These are phyloP conservation scores for Opeltia flavorubescens DNA, from an alignment of 495 filamentous ascomycete species.

Conservation along the genomic window DNA sequence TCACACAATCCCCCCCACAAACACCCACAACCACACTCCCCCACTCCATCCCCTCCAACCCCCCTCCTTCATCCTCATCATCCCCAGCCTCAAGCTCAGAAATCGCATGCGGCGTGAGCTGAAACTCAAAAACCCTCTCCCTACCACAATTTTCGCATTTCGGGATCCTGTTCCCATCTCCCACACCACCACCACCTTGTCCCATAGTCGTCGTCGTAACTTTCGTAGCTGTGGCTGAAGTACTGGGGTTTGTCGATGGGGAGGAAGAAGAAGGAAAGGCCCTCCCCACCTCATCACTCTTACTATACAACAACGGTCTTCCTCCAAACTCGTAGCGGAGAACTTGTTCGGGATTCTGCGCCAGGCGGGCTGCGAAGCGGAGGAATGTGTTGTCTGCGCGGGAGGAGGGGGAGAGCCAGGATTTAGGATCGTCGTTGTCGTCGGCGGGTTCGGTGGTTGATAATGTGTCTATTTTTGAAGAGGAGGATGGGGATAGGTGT, in stretches of 20 bases:
- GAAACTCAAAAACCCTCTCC: slow-evolving; percentile 73
- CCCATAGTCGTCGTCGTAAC: slow-evolving; percentile 3
- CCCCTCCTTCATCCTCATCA: slow-evolving; percentile 60
- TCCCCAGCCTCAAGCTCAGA: slow-evolving; percentile 73
- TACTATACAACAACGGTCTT: slow-evolving; percentile 65
- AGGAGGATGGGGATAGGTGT: slow-evolving; percentile 27
- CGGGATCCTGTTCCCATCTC: slow-evolving; percentile 40
- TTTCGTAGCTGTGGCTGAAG: too few species aligned
- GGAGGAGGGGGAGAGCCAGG: slow-evolving; percentile 73
- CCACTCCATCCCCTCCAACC: slow-evolving; percentile 95
- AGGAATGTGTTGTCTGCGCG: slow-evolving; percentile 82
- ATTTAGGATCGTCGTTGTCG: slow-evolving; percentile 60
- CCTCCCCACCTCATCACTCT: slow-evolving; percentile 58
- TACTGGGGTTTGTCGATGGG: slow-evolving; percentile 9
- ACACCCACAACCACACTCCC: slow-evolving; percentile 87
- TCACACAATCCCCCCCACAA: slow-evolving; percentile 54
- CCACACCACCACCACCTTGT: slow-evolving; percentile 20
- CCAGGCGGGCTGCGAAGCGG: slow-evolving; percentile 69
- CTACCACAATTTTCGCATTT: slow-evolving; percentile 63
- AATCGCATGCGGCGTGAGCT: slow-evolving; percentile 84
- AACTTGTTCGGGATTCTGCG: slow-evolving; percentile 87
- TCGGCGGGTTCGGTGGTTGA: slow-evolving; percentile 28
- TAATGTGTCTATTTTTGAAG: slow-evolving; percentile 42
- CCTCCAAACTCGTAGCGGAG: slow-evolving; percentile 86
- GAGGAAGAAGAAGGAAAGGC: slow-evolving; percentile 26